These are phyloP conservation scores for Yarrowia keelungensis DNA, from an alignment of 805 yeast genomes.

Conservation along the genomic window DNA sequence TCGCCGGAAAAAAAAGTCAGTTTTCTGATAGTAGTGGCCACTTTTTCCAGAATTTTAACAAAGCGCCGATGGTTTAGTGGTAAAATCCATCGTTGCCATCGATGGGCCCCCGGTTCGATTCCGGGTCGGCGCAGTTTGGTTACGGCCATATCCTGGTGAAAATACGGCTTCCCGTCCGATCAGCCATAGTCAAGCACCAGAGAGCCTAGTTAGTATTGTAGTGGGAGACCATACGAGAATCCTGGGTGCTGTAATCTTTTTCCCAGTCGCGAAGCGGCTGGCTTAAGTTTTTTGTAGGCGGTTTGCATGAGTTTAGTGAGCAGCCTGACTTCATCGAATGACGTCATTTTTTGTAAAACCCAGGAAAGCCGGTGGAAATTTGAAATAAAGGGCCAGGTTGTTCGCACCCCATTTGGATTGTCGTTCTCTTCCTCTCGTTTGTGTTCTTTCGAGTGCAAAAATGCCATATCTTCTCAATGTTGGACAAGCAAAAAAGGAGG, in stretches of 20 bases:
- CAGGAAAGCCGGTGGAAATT: too few relatives aligned
- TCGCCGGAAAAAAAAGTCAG: not conserved
- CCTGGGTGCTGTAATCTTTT: conserved; percentile 38
- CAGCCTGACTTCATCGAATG: too few relatives aligned
- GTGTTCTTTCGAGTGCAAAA: too few relatives aligned
- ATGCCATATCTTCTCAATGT: too few relatives aligned
- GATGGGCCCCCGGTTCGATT: conserved; percentile 39
- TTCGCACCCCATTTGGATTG: too few relatives aligned
- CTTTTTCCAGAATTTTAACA: not conserved
- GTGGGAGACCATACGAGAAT: conserved; percentile 39
- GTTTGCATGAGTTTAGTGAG: too few relatives aligned
- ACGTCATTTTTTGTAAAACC: too few relatives aligned
- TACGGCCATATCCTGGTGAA: conserved; percentile 39
- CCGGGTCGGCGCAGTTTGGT: conserved; percentile 39
- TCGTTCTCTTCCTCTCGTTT: too few relatives aligned
- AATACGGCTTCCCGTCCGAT: conserved; percentile 39
- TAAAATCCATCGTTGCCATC: conserved; percentile 39
- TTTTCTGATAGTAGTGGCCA: not conserved
- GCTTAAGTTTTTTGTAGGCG: not conserved
- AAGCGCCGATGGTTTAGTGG: conserved; percentile 39
- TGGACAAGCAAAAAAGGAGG: not conserved
- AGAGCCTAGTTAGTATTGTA: conserved; percentile 39
- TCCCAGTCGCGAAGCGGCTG: not conserved
- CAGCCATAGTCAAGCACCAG: conserved; percentile 39
- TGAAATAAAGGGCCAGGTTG: too few relatives aligned